Base-by-base conservation (phyloP, 108 stramenopile genomes). In the Cyclostephanos tholiformis region DNA sequence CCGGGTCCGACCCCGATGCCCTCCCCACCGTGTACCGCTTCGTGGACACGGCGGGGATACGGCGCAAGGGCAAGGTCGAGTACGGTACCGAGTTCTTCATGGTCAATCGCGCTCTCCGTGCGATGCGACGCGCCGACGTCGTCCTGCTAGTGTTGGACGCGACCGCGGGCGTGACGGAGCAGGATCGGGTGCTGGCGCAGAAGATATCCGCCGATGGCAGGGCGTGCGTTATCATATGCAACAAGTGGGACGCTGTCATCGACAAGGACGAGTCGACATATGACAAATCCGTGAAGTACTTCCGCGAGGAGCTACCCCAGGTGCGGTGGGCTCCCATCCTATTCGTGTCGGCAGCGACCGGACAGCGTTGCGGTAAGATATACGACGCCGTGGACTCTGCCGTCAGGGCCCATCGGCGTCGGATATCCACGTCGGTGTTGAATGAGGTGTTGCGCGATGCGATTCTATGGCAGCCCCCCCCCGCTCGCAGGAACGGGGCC, bases 41-140 rank as follows among this genome's bases (percentile, higher is more conserved):
- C 63, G 90, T 99, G 17, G 99, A 99, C 80, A 99, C 98, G 23
- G 99, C 99, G 10, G 99, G 99, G 20, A 98, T 99, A 61, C 89
- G 99, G 29, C 77, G 94, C 25, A 96, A 94, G 84, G 91, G 92
- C n/a, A 97, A 97, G 79, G 87, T 99, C 35, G 88, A 96, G 36
- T 95, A 86, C 79, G 98, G 98, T 7, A 90, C 97, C 17, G 98
- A 99, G 83, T 97, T 96, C 73, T 94, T 97, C 88, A 99, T 99
- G 98, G 95, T 99, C 57, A 97, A 97, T 77, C 92, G 98, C 23
- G 97, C 97, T 11, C 82, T 99, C 58, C 86, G 97, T 44, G 96
- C 98, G 1, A 97, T 97, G 82, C 89, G 96, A 17, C 92, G 97
- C 71, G 85, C 95, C 9, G 98, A 99, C 82, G 95, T 97, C 63